Evolutionary conservation across 2,329 filamentous ascomycete species (phyloP).

Genomic region (Aspergillus chevalieri): DNA sequence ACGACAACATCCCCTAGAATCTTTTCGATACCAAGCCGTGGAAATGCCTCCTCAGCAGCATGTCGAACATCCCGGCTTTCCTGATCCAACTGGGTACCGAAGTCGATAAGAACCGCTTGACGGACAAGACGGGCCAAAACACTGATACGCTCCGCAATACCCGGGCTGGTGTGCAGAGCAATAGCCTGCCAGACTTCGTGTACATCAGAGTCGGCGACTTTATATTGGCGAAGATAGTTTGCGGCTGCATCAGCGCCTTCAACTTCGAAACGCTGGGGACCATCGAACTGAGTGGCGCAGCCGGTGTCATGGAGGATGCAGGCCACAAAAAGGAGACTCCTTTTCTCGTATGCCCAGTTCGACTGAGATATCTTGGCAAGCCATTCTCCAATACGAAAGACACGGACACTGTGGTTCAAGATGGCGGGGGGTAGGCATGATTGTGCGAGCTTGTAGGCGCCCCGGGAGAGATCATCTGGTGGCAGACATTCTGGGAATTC

Average conservation of each 20-base stretch:
- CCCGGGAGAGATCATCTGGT: constrained; percentile 1
- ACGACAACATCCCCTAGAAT: constrained; percentile 39
- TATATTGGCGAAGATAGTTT: constrained; percentile 20
- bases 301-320: constrained; percentile 33
- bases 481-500: constrained; percentile 1
- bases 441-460: constrained; percentile 10
- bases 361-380: constrained; percentile 11
- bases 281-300: constrained; percentile 20
- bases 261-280: constrained; percentile 39
- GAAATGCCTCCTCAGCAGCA: constrained; percentile 19
- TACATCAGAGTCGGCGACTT: constrained; percentile 19
- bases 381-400: constrained; percentile 18
- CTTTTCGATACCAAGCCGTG: constrained; percentile 38
- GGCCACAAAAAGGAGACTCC: constrained; percentile 21
- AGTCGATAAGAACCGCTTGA: constrained; percentile 35
- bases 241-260: constrained; percentile 41
- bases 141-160: constrained; percentile 40
- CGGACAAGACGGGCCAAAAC: constrained; percentile 34
- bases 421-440: constrained; percentile 15
- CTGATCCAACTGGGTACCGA: constrained; percentile 21
- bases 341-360: constrained; percentile 8
- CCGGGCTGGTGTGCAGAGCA: constrained; percentile 39
- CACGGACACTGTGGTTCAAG: constrained; percentile 22
- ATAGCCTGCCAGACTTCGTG: constrained; percentile 44
- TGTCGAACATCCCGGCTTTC: constrained; percentile 9